phyloP scores from a whole-genome alignment of 1,139 yeast genomes.

The Pichia sp. region DNA sequence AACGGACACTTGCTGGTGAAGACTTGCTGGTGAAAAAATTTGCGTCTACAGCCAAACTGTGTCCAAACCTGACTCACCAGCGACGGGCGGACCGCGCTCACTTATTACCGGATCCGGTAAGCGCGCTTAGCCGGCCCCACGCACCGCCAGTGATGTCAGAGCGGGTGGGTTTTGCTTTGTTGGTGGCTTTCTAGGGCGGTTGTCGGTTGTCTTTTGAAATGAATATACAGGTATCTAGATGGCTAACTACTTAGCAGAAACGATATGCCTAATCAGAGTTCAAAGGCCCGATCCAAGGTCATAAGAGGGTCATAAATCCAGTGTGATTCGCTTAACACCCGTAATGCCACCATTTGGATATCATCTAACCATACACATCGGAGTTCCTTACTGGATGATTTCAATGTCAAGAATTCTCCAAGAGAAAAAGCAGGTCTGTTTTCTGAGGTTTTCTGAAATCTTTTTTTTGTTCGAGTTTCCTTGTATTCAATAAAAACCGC shows the following conservation, averaged over 20 bases:
- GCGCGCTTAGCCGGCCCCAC: constrained; percentile 14
- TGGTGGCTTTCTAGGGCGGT: too few relatives aligned
- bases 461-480: constrained; percentile 6
- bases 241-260: too few relatives aligned
- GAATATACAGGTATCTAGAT: too few relatives aligned
- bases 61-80: neutral
- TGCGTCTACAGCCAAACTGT: neutral
- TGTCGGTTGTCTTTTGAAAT: too few relatives aligned
- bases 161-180: too few relatives aligned
- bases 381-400: constrained; percentile 1
- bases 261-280: neutral
- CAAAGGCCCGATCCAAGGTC: constrained; percentile 5
- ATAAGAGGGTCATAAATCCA: constrained; percentile 10
- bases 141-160: constrained; percentile 2
- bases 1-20: too few relatives aligned
- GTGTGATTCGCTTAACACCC: constrained; percentile 1
- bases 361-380: constrained; percentile 14
- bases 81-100: constrained; percentile 17
- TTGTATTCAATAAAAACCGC: constrained; percentile 12
- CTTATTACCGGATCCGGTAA: constrained; percentile 16
- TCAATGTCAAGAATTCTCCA: constrained; percentile 6
- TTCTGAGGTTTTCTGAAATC: constrained; percentile 2
- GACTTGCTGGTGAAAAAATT: constrained; percentile 7
- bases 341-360: constrained; percentile 9
- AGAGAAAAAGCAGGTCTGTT: constrained; percentile 10